A percentile compares a stretch with the other conserved stretches of the same genome.
Conservation (phyloP, 495 filamentous ascomycete genomes). For the Penicillium cinerascens region DNA sequence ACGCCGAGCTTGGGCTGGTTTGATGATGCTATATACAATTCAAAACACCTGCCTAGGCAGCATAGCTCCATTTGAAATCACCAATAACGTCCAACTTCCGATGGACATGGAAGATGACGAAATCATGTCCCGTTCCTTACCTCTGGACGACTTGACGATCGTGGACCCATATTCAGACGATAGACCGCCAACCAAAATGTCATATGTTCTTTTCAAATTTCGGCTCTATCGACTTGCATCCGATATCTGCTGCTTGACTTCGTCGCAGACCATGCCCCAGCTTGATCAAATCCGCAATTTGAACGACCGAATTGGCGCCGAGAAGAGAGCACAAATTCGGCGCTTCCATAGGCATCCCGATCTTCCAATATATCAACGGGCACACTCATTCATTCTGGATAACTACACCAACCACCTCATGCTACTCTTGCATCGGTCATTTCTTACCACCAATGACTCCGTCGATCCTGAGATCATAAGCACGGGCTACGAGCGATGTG, state of each 20-base stretch:
- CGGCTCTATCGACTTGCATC: constrained; percentile 8
- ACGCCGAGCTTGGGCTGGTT: constrained; percentile 10
- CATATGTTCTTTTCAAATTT: constrained; percentile 13
- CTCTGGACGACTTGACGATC: neutral
- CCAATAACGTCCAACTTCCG: neutral
- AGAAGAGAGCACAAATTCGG: neutral
- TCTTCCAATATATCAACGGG: constrained; percentile 8
- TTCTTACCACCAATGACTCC: neutral
- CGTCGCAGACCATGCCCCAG: neutral
- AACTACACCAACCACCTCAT: constrained; percentile 12
- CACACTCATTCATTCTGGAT: constrained; percentile 8
- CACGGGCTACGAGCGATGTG: neutral
- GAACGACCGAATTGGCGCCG: neutral
- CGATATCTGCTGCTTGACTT: constrained; percentile 3
- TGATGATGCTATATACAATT: constrained; percentile 13
- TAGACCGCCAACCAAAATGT: constrained; percentile 5
- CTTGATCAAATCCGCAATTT: neutral
- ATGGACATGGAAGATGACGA: neutral
- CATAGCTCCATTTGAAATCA: neutral
- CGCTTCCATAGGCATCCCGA: neutral
- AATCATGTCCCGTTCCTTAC: neutral
- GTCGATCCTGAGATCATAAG: neutral
- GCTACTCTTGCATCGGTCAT: neutral
- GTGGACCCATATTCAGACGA: neutral
- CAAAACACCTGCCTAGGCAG: constrained; percentile 11